Conservation (phyloP, 2,329 filamentous ascomycete species). For the Aureobasidium namibiae region DNA sequence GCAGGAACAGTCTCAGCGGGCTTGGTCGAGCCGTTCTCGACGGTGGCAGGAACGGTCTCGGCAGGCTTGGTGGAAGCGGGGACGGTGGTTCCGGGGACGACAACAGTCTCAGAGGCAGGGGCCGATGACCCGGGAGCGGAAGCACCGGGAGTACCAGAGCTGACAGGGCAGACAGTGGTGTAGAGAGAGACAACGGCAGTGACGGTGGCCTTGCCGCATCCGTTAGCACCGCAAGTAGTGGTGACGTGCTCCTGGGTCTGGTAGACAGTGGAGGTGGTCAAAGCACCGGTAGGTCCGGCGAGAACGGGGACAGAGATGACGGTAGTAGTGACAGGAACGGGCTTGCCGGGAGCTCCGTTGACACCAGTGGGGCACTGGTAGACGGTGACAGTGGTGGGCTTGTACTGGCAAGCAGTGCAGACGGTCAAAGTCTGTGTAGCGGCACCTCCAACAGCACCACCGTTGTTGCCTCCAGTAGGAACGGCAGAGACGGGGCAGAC, state of each 20-base stretch:
- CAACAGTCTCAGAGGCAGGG: not conserved
- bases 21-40: not conserved
- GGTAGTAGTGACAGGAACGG: not conserved
- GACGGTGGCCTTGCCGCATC: slow-evolving; percentile 10
- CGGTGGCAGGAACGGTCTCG: not conserved
- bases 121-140: no score
- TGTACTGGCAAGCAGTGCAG: slow-evolving; percentile 6
- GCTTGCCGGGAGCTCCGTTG: not conserved
- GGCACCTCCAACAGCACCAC: not conserved
- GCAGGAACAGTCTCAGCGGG: not conserved
- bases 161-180: slow-evolving; percentile 13
- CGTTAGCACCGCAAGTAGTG: slow-evolving; percentile 4
- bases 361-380: not conserved
- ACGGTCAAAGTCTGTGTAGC: not conserved
- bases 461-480: not conserved
- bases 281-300: not conserved
- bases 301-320: not conserved
- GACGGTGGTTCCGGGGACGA: not conserved
- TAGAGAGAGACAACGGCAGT: slow-evolving; percentile 9
- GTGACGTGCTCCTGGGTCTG: not conserved
- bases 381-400: not conserved
- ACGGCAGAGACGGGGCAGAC: slow-evolving; percentile 7
- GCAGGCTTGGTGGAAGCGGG: not conserved
- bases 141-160: not conserved
- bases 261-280: slow-evolving; percentile 4